These are phyloP conservation scores for Gardenia jasminoides DNA, from an alignment of 257 asterid genomes.

Conservation along the genomic window DNA sequence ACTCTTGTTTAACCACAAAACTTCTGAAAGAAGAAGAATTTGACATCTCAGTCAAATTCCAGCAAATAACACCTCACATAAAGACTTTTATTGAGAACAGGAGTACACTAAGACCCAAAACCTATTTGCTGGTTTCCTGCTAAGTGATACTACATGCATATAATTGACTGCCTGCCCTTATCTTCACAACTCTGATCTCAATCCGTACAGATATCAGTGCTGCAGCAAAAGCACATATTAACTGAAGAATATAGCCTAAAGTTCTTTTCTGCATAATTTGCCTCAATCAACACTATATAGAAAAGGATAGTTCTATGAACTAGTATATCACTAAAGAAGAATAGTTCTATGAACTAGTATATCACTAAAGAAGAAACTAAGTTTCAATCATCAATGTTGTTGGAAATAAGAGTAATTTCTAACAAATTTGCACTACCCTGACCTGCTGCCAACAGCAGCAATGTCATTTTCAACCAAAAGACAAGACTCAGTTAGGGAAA, in stretches of 20 bases:
- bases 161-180: neutral
- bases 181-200: neutral
- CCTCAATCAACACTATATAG: neutral
- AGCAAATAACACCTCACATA: neutral
- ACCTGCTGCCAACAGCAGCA: too few relatives aligned
- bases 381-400: too few relatives aligned
- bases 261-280: too few relatives aligned
- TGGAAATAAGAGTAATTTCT: too few relatives aligned
- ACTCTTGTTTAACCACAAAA: neutral
- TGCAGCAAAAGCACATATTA: neutral
- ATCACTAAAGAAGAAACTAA: too few relatives aligned
- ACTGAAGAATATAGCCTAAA: neutral
- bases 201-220: neutral
- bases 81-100: neutral
- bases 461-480: too few relatives aligned
- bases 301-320: too few relatives aligned
- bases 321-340: too few relatives aligned
- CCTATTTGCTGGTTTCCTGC: neutral
- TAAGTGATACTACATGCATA: neutral
- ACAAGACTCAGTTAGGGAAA: too few relatives aligned
- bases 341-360: too few relatives aligned
- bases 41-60: neutral
- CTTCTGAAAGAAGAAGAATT: too few relatives aligned
- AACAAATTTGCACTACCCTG: too few relatives aligned
- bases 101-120: neutral